These are phyloP conservation scores for Fusarium sp. DNA, from an alignment of 2,329 filamentous ascomycete genomes.

Conservation along the genomic window DNA sequence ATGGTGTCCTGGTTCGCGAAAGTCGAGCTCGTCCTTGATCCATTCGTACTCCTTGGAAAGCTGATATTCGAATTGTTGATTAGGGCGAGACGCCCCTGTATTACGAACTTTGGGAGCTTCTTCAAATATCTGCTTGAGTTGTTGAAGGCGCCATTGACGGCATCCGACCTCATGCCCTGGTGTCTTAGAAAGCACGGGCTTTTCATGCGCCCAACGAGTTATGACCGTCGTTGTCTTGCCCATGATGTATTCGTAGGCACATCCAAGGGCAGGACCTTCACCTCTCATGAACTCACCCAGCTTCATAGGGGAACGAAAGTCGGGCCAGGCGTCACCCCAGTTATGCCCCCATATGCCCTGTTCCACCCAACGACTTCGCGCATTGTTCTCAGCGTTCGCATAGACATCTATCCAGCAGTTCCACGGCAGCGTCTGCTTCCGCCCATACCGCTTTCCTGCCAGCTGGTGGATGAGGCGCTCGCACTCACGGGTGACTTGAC, in stretches of 20 bases:
- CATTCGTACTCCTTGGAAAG: neutral
- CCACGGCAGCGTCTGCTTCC: neutral
- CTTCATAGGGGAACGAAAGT: neutral
- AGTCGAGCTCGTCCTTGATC: neutral
- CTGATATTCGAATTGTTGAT: neutral
- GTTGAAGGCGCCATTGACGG: neutral
- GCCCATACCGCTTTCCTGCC: neutral
- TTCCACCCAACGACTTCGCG: conserved; percentile 19
- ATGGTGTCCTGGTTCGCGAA: neutral
- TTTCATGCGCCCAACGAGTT: neutral
- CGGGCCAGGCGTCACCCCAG: conserved; percentile 23
- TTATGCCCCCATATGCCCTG: conserved; percentile 20
- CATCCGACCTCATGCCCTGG: neutral
- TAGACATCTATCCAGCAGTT: neutral
- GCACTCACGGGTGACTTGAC: neutral
- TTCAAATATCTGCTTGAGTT: neutral
- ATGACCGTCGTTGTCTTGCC: neutral
- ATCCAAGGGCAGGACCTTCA: neutral
- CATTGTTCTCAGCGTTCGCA: conserved; percentile 26
- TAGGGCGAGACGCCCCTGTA: neutral
- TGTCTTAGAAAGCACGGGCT: no score
- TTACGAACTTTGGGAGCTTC: neutral
- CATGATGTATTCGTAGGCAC: neutral
- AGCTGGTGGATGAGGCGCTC: neutral
- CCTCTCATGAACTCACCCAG: neutral